Percentiles rank a stretch among this genome's conserved stretches.
Evolutionary conservation across 2,329 filamentous ascomycete genomes (phyloP).

Genomic region (Amauroascus niger): DNA sequence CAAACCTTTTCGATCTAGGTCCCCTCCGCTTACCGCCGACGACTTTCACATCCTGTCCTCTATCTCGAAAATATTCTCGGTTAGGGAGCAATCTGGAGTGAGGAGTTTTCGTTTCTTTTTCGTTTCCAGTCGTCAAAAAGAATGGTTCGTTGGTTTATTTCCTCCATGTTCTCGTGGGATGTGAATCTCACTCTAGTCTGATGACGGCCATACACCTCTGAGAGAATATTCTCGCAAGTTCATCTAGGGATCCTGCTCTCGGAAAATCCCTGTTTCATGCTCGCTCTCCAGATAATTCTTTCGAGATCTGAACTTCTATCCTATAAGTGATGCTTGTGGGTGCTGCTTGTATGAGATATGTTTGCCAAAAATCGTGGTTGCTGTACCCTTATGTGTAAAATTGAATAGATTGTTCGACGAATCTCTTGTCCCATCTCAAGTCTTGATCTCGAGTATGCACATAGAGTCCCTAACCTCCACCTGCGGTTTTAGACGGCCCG

Average conservation of each 20-base stretch:
- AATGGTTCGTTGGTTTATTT: background rate
- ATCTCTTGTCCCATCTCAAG: background rate
- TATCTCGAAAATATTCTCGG: slow-evolving; percentile 10
- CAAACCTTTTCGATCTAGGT: background rate
- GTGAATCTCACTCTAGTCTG: background rate
- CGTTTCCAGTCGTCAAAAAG: slow-evolving; percentile 1
- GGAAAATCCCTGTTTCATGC: background rate
- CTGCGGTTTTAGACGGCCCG: too few relatives aligned
- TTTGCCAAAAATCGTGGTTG: background rate
- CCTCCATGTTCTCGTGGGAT: background rate
- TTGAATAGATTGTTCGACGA: slow-evolving; percentile 3
- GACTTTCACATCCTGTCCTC: slow-evolving; percentile 1
- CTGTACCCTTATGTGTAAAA: slow-evolving; percentile 3
- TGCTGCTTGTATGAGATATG: slow-evolving; percentile 1
- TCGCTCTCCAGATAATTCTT: background rate
- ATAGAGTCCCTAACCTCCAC: too few relatives aligned
- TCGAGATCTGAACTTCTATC: background rate
- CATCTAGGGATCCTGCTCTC: background rate
- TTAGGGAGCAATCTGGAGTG: slow-evolving; percentile 12
- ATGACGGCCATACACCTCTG: background rate
- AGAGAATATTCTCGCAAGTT: background rate
- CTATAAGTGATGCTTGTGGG: background rate
- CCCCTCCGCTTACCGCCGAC: background rate
- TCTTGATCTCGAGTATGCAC: background rate
- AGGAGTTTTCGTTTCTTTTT: slow-evolving; percentile 8